Base-by-base conservation (phyloP, 306 rosid species). In the Mimosa pudica region DNA sequence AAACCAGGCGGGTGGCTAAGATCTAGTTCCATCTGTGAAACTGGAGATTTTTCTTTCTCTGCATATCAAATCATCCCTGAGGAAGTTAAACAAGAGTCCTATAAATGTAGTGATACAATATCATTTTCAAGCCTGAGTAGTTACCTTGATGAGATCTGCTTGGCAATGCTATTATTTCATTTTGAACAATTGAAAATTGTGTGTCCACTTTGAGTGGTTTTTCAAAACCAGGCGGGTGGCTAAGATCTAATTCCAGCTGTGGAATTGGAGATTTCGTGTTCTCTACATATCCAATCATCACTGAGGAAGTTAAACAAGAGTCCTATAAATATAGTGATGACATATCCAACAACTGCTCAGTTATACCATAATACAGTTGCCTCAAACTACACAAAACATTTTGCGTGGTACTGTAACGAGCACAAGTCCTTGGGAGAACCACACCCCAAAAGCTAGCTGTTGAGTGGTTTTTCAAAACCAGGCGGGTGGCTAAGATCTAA, bases 61-160 rank as follows among this genome's bases (percentile, higher is more conserved):
- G 73, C 87, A 89, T 95, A 93, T 73, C 98, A 98, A 74, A 93
- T 47, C 32, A 90, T 95, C 94, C 98, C 99, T 95, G 87, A 67
- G 84, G 46, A 85, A 84, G 24, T 76, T 73, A 44, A 70, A 81
- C 51, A 24, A 51, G 38, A 44, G 11, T 30, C 54, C 79, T 75
- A 48, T 70, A 86, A 41, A 61, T 13, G 57, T 74, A 20, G 61
- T 45, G 60, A 80, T 54, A 68, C 38, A 73, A 82, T 47, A 51
- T 73, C 47, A 38, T 52, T 79, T 86, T 41, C 75, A 54, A 64
- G 30, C 45, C 46, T n/a, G 78, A 81, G 77, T 54, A 78, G 73
- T 75, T 77, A 89, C 96, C 93, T 80, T 68, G 89, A 49, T 78
- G 82, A 18, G 81, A 76, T 80, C 69, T 45, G 32, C 86, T 80